Evolutionary conservation across 2,329 filamentous ascomycete genomes (phyloP), one percentile per base, ranked within the genome.

Genomic region (Cladobotryum protrusum): DNA sequence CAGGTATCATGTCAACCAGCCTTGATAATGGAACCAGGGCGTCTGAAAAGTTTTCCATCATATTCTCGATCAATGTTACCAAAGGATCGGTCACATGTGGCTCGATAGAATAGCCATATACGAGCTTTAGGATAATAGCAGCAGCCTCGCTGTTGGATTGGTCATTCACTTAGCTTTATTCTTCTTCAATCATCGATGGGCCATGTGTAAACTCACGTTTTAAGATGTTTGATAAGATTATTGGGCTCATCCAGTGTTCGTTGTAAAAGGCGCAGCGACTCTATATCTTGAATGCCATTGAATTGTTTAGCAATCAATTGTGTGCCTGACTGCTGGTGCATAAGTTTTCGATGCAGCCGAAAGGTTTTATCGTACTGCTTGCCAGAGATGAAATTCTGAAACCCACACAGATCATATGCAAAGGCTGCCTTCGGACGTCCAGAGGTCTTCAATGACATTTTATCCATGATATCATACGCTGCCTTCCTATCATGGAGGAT

Each of bases 261-360:
- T 11, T 49, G 3, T 1, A 56, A 51, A 13, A 49, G 41, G 9
- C 51, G 48, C 12, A 24, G 33, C 3, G 49, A 45, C 18, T 55
- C 55, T 11, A 49, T 15, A 4, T 56, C 49, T 34, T 57, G 52
- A 19, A 46, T 37, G 4, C 42, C 18, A 5, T 36, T 9, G 20
- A 49, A 55, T 20, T 33, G 29, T 2, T 1, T 2, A 2, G 24
- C 14, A 2, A 44, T 20, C 8, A 2, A 1, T 29, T 40, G 43
- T 12, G 45, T 52, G 9, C 51, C 47, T 24, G 43, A 1, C 4
- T 45, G 42, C 8, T 54, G 35, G 14, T 52, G 39, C 19, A 54
- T 19, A 13, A 52, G 1, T 33, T 47, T 52, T 4, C 52, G 45
- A 7, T 48, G 36, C 12, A 15, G 12, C 11, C 46, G 32, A 17